Conservation (phyloP, 192 early-diverging fungal genomes). For the Umbelopsis sp. region DNA sequence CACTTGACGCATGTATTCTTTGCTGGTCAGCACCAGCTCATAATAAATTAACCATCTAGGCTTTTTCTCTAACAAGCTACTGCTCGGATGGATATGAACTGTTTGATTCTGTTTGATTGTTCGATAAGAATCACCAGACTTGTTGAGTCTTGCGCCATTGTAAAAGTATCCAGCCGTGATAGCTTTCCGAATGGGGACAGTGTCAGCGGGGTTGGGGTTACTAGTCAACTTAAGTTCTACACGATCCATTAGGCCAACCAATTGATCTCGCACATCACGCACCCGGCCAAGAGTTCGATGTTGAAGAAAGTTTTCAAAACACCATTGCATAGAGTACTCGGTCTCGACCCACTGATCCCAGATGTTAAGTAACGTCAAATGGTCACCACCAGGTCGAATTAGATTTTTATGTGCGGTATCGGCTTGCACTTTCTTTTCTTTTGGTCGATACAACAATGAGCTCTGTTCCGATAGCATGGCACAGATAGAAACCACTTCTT, state of each 20-base stretch:
- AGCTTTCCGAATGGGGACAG: slow-evolving; percentile 88
- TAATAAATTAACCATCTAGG: slow-evolving; percentile 90
- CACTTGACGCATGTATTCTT: slow-evolving; percentile 95
- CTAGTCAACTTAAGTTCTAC: slow-evolving; percentile 82
- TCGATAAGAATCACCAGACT: slow-evolving; percentile 89
- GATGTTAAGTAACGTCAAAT: slow-evolving; percentile 86
- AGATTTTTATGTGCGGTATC: slow-evolving; percentile 92
- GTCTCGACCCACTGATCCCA: slow-evolving; percentile 93
- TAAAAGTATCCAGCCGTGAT: slow-evolving; percentile 96
- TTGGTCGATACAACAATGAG: slow-evolving; percentile 82
- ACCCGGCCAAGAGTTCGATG: slow-evolving; percentile 88
- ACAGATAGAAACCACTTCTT: slow-evolving; percentile 91
- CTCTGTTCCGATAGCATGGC: slow-evolving; percentile 90
- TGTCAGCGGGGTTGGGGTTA: slow-evolving; percentile 86
- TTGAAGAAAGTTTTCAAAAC: slow-evolving; percentile 97
- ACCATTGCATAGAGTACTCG: slow-evolving; percentile 93
- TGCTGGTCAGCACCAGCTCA: slow-evolving; percentile 90
- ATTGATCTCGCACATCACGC: slow-evolving; percentile 92
- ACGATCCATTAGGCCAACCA: slow-evolving; percentile 89
- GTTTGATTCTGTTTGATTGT: slow-evolving; percentile 91
- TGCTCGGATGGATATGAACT: slow-evolving; percentile 92
- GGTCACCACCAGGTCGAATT: slow-evolving; percentile 92
- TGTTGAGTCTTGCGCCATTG: slow-evolving; percentile 83
- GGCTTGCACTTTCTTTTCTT: slow-evolving; percentile 90
- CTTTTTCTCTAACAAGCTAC: slow-evolving; percentile 74